These are phyloP conservation scores for Pelargonium nanum DNA, from an alignment of 345 rosid species.

Conservation along the genomic window DNA sequence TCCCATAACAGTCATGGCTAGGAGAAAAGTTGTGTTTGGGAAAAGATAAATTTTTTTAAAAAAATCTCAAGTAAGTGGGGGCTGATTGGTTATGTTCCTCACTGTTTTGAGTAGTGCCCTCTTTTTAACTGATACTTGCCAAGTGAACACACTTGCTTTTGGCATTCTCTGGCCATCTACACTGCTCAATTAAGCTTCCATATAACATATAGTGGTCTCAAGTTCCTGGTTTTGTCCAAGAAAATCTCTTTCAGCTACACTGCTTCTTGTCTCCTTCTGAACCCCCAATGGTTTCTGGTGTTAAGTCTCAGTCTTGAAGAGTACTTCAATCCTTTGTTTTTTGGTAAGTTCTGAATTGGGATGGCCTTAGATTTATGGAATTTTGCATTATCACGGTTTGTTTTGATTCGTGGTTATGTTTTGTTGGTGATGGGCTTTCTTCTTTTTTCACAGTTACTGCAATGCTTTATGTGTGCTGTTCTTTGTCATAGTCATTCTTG, in stretches of 20 bases:
- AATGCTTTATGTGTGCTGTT: no score
- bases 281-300: background rate
- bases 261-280: slow-evolving; percentile 4
- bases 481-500: no score
- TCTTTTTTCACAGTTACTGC: no score
- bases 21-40: slow-evolving; percentile 8
- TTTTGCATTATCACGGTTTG: background rate
- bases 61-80: slow-evolving; percentile 28
- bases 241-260: slow-evolving; percentile 8
- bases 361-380: slow-evolving; percentile 2
- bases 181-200: background rate
- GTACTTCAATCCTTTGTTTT: slow-evolving; percentile 3
- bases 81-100: slow-evolving; percentile 24
- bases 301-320: background rate
- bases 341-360: slow-evolving; percentile 16
- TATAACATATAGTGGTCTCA: background rate
- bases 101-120: slow-evolving; percentile 32
- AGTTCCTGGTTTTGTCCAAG: background rate
- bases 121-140: slow-evolving; percentile 3
- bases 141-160: slow-evolving; percentile 22
- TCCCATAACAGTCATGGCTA: slow-evolving; percentile 22
- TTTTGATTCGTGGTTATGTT: no score
- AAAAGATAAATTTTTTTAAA: slow-evolving; percentile 13
- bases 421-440: no score
- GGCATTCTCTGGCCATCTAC: slow-evolving; percentile 28